Evolutionary conservation across 2,329 filamentous ascomycete species (phyloP).

Genomic region (Hypoxylon sp.): DNA sequence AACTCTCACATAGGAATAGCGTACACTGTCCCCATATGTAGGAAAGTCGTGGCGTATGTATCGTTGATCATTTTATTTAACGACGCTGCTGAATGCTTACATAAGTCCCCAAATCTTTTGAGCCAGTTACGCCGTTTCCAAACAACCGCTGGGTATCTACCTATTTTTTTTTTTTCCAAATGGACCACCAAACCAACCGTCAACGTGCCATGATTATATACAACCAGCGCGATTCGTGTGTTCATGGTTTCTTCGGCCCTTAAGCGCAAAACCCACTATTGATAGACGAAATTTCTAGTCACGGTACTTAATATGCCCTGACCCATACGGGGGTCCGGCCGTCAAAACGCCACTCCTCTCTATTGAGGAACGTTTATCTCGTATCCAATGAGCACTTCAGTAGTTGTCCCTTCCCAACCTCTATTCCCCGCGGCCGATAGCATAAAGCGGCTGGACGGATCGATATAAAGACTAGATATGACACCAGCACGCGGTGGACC

Average conservation of each 20-base stretch:
- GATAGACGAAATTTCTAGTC: background rate
- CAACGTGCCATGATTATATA: background rate
- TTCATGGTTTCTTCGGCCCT: too few relatives aligned
- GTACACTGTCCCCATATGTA: too few relatives aligned
- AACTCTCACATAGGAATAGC: too few relatives aligned
- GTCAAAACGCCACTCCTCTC: background rate
- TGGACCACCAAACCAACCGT: conserved; percentile 1
- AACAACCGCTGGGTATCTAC: conserved; percentile 34
- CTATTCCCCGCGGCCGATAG: conserved; percentile 91
- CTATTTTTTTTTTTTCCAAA: conserved; percentile 15
- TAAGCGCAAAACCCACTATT: background rate
- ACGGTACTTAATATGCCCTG: background rate
- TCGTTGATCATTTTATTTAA: background rate
- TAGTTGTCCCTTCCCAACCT: conserved; percentile 93
- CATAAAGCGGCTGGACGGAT: conserved; percentile 91
- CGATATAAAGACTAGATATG: conserved; percentile 87
- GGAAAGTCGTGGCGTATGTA: background rate
- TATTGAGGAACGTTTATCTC: conserved; percentile 74
- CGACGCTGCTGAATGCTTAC: background rate
- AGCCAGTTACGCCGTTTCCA: conserved; percentile 15
- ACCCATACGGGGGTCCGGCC: background rate
- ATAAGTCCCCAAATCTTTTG: background rate
- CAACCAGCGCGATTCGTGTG: background rate
- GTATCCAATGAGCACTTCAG: conserved; percentile 94
- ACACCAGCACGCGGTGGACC: conserved; percentile 87